Percentiles rank a stretch among this genome's conserved stretches.
Conservation (phyloP, 2,329 filamentous ascomycete species). For the Fusarium sp. region DNA sequence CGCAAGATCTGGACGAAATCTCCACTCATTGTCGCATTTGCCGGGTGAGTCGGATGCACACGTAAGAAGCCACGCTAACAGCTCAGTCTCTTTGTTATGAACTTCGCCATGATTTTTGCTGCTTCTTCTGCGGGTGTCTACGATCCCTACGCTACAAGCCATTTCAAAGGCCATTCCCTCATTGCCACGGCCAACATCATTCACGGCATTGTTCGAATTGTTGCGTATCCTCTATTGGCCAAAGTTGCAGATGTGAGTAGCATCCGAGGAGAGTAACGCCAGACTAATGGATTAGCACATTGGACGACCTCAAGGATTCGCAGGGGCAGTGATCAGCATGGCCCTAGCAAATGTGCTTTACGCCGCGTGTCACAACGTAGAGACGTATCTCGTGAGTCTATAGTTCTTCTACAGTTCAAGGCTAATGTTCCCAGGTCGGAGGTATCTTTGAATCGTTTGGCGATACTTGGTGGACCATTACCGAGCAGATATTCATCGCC, state of each 20-base stretch:
- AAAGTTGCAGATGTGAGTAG: constrained; percentile 30
- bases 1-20: constrained; percentile 24
- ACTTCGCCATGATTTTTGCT: constrained; percentile 35
- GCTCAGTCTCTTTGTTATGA: constrained; percentile 28
- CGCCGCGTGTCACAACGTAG: constrained; percentile 24
- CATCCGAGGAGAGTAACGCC: not conserved
- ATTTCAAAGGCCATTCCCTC: constrained; percentile 31
- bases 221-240: constrained; percentile 23
- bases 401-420: rapidly evolving
- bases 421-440: constrained; percentile 17
- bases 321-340: constrained; percentile 21
- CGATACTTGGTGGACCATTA: constrained; percentile 34
- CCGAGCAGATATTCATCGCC: constrained; percentile 35
- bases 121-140: constrained; percentile 36
- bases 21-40: constrained; percentile 13
- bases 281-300: constrained; percentile 22
- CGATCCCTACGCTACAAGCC: constrained; percentile 31
- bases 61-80: not conserved
- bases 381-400: constrained; percentile 22
- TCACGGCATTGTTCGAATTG: constrained; percentile 30
- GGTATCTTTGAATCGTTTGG: constrained; percentile 33
- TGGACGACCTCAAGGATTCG: constrained; percentile 28
- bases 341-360: constrained; percentile 28
- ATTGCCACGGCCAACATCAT: constrained; percentile 23
- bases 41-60: not conserved